Conservation (phyloP, 2,329 filamentous ascomycete genomes). For the Triangularia setosa region DNA sequence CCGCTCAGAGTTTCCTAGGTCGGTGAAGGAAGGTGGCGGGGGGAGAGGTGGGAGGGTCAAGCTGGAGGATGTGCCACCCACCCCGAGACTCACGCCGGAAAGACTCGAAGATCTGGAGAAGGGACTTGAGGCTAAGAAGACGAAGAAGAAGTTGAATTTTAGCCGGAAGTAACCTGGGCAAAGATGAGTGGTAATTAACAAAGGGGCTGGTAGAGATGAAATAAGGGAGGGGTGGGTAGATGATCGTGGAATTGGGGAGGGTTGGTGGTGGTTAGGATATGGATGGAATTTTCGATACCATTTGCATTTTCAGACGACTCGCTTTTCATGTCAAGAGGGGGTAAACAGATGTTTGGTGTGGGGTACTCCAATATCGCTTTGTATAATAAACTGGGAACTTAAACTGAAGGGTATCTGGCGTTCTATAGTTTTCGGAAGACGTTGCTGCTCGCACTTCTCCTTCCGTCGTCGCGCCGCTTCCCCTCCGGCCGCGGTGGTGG, state of each 20-base stretch:
- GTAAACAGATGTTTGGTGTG: not conserved
- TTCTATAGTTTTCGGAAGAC: slow-evolving; percentile 64
- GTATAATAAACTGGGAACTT: slow-evolving; percentile 25
- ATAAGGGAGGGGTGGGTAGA: not conserved
- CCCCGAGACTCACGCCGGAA: slow-evolving; percentile 48
- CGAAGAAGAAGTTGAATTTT: slow-evolving; percentile 36
- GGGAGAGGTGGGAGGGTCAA: slow-evolving; percentile 39
- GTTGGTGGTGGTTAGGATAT: not conserved
- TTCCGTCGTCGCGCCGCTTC: slow-evolving; percentile 38
- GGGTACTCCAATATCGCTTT: slow-evolving; percentile 19
- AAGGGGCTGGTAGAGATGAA: not conserved
- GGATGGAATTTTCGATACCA: not conserved
- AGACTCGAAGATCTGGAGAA: slow-evolving; percentile 59
- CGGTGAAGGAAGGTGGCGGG: slow-evolving; percentile 43
- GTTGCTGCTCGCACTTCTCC: slow-evolving; percentile 73
- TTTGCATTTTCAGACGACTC: not conserved
- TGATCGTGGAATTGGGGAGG: slow-evolving; percentile 6
- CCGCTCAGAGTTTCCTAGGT: slow-evolving; percentile 56
- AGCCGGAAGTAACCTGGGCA: slow-evolving; percentile 28
- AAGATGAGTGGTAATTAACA: not conserved
- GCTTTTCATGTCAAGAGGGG: not conserved
- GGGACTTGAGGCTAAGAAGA: slow-evolving; percentile 38
- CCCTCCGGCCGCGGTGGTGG: slow-evolving; percentile 29
- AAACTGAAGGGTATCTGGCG: slow-evolving; percentile 16
- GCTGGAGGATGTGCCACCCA: slow-evolving; percentile 57